A percentile compares a stretch with the other conserved stretches of the same genome.
phyloP scores from a whole-genome alignment of 2,329 filamentous ascomycete species.

The Pseudogymnoascus sp. region DNA sequence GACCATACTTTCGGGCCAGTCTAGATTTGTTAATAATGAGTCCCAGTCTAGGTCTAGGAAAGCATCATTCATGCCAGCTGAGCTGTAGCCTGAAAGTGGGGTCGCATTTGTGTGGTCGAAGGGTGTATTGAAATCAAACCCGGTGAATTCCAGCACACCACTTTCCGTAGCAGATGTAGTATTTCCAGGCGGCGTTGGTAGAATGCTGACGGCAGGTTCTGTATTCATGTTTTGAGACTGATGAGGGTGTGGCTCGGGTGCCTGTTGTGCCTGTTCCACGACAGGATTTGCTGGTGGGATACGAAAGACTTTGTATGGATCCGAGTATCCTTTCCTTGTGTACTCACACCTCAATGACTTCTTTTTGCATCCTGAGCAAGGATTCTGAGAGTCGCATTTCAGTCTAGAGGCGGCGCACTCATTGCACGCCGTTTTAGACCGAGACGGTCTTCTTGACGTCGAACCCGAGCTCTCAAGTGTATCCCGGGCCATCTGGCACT shows the following conservation, averaged over 20 bases:
- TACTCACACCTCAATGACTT: neutral
- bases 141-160: neutral
- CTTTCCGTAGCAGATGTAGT: neutral
- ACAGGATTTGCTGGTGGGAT: neutral
- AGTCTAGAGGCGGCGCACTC: neutral
- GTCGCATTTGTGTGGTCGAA: neutral
- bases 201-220: neutral
- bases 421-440: neutral
- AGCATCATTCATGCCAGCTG: neutral
- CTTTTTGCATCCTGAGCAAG: neutral
- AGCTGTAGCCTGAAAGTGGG: neutral
- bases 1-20: neutral
- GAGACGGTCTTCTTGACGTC: neutral
- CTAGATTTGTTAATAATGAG: neutral
- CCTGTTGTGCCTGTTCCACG: neutral
- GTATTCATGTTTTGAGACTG: neutral
- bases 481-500: neutral
- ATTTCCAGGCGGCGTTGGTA: neutral
- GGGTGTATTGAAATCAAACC: neutral
- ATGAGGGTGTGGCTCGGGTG: neutral
- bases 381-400: neutral
- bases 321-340: neutral
- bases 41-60: neutral
- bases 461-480: neutral
- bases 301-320: neutral